These are phyloP conservation scores for Dactylellina sp. DNA, from an alignment of 2,329 filamentous ascomycete genomes.

Conservation along the genomic window DNA sequence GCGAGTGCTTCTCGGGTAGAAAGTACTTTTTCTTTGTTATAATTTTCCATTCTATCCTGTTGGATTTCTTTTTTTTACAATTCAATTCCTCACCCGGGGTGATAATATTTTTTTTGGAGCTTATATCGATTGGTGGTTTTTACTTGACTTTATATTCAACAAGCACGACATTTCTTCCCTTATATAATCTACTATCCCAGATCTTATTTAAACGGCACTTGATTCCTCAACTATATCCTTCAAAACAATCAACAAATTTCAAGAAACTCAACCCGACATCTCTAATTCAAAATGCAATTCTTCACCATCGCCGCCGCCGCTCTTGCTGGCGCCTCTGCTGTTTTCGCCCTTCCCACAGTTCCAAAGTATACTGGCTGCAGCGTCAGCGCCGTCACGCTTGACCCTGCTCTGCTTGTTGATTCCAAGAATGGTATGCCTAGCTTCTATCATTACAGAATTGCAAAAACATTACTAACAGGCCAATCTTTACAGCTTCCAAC, in stretches of 20 bases:
- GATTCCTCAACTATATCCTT: constrained; percentile 6
- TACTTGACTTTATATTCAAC: constrained; percentile 24
- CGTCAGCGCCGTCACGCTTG: constrained; percentile 6
- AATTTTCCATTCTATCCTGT: constrained; percentile 42
- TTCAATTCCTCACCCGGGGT: constrained; percentile 51
- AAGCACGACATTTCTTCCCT: constrained; percentile 17
- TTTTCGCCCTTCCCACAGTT: constrained; percentile 21
- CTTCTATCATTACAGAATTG: too few species aligned
- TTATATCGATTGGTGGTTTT: constrained; percentile 30
- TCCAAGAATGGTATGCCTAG: constrained; percentile 41
- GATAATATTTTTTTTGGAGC: constrained; percentile 33
- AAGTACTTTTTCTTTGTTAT: constrained; percentile 50
- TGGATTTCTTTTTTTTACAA: constrained; percentile 44
- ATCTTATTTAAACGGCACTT: constrained; percentile 27
- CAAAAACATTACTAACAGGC: constrained; percentile 1
- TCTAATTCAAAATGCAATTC: constrained; percentile 46
- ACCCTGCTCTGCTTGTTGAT: constrained; percentile 3
- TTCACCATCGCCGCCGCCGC: constrained; percentile 22
- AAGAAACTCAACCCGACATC: neutral
- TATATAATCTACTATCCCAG: constrained; percentile 1
- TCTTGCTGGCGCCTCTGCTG: constrained; percentile 30
- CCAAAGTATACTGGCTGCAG: constrained; percentile 25
- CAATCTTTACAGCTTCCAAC: constrained; percentile 24
- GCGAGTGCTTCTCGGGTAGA: constrained; percentile 56
- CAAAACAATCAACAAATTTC: neutral